Evolutionary conservation across 306 rosid species (phyloP).

Genomic region (Vigna trinervia): DNA sequence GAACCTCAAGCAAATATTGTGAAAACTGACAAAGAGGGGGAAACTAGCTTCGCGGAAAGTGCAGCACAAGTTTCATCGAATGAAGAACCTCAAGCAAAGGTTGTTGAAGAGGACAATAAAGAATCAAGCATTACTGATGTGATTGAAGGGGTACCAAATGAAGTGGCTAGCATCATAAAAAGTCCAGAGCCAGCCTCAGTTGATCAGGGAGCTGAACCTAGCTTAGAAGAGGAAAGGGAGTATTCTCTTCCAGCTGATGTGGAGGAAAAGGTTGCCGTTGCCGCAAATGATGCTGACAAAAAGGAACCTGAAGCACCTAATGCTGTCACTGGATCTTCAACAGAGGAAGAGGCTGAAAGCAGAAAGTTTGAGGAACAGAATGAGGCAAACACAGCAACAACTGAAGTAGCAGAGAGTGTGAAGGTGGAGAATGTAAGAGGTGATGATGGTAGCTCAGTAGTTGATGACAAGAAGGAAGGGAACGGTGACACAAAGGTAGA

Average conservation of each 20-base stretch:
- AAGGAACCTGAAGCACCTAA: conserved; percentile 46
- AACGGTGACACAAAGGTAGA: conserved; percentile 49
- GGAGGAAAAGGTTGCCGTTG: conserved; percentile 38
- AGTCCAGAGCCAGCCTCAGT: conserved; percentile 33
- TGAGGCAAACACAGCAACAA: conserved; percentile 43
- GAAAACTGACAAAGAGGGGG: conserved; percentile 26
- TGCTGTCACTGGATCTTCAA: conserved; percentile 42
- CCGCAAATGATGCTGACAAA: conserved; percentile 48
- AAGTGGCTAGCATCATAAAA: conserved; percentile 17
- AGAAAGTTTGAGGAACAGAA: conserved; percentile 50
- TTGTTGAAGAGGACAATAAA: conserved; percentile 50
- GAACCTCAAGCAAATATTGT: conserved; percentile 27
- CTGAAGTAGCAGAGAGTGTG: conserved; percentile 43
- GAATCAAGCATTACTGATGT: conserved; percentile 42
- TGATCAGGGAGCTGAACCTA: conserved; percentile 42
- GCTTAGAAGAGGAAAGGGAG: conserved; percentile 39
- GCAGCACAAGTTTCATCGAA: conserved; percentile 42
- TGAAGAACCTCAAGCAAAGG: conserved; percentile 45
- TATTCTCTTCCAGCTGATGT: conserved; percentile 32
- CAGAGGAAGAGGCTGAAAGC: conserved; percentile 50
- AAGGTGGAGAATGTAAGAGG: conserved; percentile 38
- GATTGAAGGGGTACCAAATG: conserved; percentile 40
- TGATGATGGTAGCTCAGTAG: conserved; percentile 35
- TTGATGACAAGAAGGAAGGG: conserved; percentile 42
- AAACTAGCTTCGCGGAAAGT: conserved; percentile 13